phyloP scores from a whole-genome alignment of 768 basidiomycete species.

The Tylopilus sp. region DNA sequence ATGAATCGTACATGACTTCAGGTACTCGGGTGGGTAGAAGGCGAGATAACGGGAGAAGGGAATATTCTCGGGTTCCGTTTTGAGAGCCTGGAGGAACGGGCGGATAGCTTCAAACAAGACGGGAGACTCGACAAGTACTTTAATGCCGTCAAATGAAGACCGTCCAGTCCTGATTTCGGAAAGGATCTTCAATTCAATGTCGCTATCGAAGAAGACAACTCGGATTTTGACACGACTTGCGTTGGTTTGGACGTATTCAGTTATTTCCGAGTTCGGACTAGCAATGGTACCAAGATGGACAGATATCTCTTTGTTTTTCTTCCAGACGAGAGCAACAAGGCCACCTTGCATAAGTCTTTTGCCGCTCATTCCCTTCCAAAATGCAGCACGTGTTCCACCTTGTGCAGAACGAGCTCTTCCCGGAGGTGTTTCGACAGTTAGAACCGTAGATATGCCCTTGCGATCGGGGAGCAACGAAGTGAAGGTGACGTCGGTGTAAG shows the following conservation, averaged over 20 bases:
- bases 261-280: constrained; percentile 42
- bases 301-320: constrained; percentile 28
- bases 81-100: constrained; percentile 63
- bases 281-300: constrained; percentile 55
- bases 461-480: constrained; percentile 43
- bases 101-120: constrained; percentile 67
- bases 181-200: constrained; percentile 46
- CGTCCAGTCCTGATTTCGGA: constrained; percentile 34
- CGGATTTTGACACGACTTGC: constrained; percentile 40
- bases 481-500: constrained; percentile 56
- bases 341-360: constrained; percentile 60
- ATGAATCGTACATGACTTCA: constrained; percentile 35
- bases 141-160: constrained; percentile 21
- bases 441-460: constrained; percentile 47
- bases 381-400: constrained; percentile 40
- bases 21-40: constrained; percentile 36
- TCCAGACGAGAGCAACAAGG: constrained; percentile 60
- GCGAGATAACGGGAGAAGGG: constrained; percentile 55
- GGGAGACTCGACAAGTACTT: constrained; percentile 54
- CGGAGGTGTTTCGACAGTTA: constrained; percentile 52
- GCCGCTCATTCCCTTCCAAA: constrained; percentile 60
- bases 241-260: constrained; percentile 37
- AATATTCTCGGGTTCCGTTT: constrained; percentile 51
- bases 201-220: constrained; percentile 57
- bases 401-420: constrained; percentile 46